These are phyloP conservation scores for Prunus padus DNA, from an alignment of 306 rosid genomes.

Conservation along the genomic window DNA sequence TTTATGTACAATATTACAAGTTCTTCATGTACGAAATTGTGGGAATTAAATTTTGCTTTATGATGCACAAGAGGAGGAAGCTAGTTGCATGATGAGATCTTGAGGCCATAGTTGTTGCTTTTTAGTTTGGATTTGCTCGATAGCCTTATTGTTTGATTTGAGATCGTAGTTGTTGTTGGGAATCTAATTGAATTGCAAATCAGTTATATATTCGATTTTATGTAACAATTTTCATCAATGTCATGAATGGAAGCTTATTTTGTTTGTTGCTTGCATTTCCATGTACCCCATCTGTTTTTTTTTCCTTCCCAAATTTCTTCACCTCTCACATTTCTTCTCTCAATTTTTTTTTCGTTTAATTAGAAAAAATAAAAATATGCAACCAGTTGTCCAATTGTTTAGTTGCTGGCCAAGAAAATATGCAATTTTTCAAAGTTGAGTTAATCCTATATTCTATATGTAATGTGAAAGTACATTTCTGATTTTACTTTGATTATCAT, in stretches of 20 bases:
- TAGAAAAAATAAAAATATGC: no score
- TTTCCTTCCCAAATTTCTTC: no score
- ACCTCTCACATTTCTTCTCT: no score
- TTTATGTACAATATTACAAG: conserved; percentile 71
- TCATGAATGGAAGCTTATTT: conserved; percentile 1
- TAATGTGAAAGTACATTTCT: no score
- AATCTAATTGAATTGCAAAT: conserved; percentile 29
- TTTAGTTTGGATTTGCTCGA: conserved; percentile 32
- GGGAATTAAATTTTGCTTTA: conserved; percentile 64
- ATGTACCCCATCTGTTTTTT: background rate
- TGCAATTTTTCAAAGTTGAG: no score
- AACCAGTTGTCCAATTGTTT: background rate
- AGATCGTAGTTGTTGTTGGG: conserved; percentile 33
- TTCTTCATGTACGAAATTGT: conserved; percentile 50
- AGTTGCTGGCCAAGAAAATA: no score
- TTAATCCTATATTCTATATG: no score
- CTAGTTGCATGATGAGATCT: conserved; percentile 44
- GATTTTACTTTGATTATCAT: no score
- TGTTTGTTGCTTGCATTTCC: background rate
- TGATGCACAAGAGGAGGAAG: conserved; percentile 36
- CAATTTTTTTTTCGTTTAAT: no score
- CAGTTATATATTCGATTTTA: conserved; percentile 38
- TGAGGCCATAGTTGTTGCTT: conserved; percentile 33
- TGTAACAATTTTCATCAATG: conserved; percentile 38
- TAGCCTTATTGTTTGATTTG: conserved; percentile 42